These are phyloP conservation scores for Paecilomyces variotii DNA, from an alignment of 2,329 filamentous ascomycete genomes.

Conservation along the genomic window DNA sequence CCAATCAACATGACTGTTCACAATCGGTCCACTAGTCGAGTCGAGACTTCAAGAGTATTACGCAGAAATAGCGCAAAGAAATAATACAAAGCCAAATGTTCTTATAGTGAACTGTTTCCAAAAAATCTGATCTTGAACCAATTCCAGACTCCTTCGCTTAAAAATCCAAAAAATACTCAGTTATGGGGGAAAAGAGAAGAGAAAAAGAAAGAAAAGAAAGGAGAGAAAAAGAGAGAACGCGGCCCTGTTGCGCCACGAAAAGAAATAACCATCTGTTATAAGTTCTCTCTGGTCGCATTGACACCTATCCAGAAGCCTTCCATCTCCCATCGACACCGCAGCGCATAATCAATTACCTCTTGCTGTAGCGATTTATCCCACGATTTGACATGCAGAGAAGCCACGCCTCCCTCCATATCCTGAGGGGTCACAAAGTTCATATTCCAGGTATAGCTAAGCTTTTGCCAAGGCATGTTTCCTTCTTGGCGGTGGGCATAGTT, in stretches of 20 bases:
- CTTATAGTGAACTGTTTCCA: background rate
- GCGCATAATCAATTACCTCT: background rate
- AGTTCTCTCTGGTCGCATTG: background rate
- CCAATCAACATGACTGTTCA: background rate
- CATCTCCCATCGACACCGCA: background rate
- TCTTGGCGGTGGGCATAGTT: constrained; percentile 37
- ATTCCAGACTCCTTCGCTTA: background rate
- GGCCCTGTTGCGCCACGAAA: background rate
- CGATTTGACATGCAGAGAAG: background rate
- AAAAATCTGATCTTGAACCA: background rate
- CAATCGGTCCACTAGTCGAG: background rate
- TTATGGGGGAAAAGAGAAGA: background rate
- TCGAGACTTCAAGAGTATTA: background rate
- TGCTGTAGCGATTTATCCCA: background rate
- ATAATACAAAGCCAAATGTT: background rate
- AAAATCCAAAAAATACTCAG: background rate
- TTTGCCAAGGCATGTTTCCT: constrained; percentile 37
- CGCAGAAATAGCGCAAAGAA: background rate
- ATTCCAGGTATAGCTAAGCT: constrained; percentile 32
- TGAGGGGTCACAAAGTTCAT: constrained; percentile 1
- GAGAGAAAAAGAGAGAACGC: background rate
- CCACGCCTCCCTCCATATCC: background rate
- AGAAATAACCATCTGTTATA: background rate
- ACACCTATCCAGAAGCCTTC: background rate
- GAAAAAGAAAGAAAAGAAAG: background rate